Evolutionary conservation across 768 basidiomycete genomes (phyloP).

Genomic region (Naematelia aurantialba): DNA sequence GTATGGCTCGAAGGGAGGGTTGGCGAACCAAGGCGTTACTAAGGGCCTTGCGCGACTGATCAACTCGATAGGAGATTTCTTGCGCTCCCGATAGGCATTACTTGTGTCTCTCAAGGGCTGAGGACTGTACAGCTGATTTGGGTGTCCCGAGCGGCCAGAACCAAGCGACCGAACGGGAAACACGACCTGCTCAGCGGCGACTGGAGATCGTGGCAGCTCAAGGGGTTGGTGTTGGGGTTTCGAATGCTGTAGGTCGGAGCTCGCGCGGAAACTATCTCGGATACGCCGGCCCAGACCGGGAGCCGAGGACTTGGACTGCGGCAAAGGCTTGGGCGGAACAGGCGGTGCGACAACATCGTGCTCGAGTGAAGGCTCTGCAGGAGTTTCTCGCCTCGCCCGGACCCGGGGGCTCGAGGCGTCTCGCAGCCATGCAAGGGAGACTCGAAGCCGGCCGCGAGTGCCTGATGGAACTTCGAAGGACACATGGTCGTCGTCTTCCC

Average conservation of each 20-base stretch:
- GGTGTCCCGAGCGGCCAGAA: neutral
- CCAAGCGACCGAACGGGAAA: neutral
- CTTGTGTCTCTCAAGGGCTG: neutral
- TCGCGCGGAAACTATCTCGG: neutral
- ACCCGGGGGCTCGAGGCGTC: slow-evolving; percentile 2
- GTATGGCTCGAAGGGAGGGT: too few species aligned
- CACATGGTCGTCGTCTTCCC: slow-evolving; percentile 14
- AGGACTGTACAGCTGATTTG: neutral
- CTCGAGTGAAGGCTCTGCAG: neutral
- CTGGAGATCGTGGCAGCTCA: neutral
- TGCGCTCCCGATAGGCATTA: neutral
- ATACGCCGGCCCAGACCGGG: too few species aligned
- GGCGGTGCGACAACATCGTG: slow-evolving; percentile 2
- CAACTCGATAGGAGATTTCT: neutral
- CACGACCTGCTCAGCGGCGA: neutral
- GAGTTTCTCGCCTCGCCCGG: too few species aligned
- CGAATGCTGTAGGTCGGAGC: too few species aligned
- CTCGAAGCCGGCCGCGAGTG: slow-evolving; percentile 13
- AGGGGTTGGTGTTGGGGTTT: too few species aligned
- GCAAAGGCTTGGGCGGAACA: slow-evolving; percentile 9
- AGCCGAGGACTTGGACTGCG: too few species aligned
- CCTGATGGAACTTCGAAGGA: slow-evolving; percentile 27
- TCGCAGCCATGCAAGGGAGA: slow-evolving; percentile 22
- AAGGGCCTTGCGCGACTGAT: neutral
- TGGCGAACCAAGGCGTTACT: neutral